phyloP scores from a whole-genome alignment of 805 yeast species.

The Nakazawaea molendinolei region DNA sequence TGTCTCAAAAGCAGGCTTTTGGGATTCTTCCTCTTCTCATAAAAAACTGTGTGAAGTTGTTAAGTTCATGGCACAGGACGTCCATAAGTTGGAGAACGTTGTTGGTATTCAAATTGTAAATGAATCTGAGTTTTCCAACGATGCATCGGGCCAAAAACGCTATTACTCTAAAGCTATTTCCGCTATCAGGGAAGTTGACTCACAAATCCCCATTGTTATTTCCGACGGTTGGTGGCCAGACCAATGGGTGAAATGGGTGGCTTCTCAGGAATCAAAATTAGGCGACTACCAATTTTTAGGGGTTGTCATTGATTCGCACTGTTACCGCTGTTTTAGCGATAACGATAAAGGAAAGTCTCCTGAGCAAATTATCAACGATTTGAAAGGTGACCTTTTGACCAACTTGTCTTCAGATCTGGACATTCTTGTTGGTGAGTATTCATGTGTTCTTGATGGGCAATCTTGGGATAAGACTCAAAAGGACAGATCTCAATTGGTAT shows the following conservation, averaged over 20 bases:
- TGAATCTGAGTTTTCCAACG: conserved; percentile 64
- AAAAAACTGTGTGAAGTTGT: conserved; percentile 42
- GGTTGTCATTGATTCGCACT: conserved; percentile 75
- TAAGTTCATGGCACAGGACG: conserved; percentile 56
- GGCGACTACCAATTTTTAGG: conserved; percentile 34
- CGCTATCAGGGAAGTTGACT: conserved; percentile 50
- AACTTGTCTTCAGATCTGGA: conserved; percentile 46
- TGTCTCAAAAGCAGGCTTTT: conserved; percentile 55
- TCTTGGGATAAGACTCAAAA: conserved; percentile 55
- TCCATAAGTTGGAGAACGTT: conserved; percentile 55
- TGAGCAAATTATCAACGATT: conserved; percentile 51
- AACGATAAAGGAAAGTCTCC: conserved; percentile 63
- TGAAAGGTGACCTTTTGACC: conserved; percentile 42
- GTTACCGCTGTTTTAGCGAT: conserved; percentile 81
- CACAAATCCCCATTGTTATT: conserved; percentile 61
- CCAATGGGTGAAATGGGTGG: conserved; percentile 67
- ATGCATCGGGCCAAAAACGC: conserved; percentile 41
- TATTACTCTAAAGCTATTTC: conserved; percentile 64
- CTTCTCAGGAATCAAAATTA: conserved; percentile 28
- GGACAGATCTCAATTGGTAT: conserved; percentile 49
- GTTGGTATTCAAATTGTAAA: conserved; percentile 82
- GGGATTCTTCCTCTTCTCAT: conserved; percentile 40
- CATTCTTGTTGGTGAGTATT: conserved; percentile 81
- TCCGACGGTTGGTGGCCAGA: conserved; percentile 94
- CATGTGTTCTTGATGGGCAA: conserved; percentile 74